Conservation (phyloP, 2,329 filamentous ascomycete species). For the Penicillium sp. region DNA sequence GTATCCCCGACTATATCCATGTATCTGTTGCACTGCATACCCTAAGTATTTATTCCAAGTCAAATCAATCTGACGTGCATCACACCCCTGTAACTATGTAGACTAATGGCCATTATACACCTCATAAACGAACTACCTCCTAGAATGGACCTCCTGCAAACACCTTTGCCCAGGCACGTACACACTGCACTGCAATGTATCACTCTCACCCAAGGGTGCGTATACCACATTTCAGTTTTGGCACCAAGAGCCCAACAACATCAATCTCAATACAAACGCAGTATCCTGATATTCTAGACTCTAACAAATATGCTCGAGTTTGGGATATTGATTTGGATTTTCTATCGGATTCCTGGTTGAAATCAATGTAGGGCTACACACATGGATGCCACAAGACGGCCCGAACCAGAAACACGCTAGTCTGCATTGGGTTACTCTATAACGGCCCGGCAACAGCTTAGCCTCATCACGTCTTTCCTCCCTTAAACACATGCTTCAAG, state of each 20-base stretch:
- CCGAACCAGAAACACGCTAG: not conserved
- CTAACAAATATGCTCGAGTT: too few relatives aligned
- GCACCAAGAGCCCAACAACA: slow-evolving; percentile 23
- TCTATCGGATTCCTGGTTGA: too few relatives aligned
- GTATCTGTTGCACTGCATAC: not conserved
- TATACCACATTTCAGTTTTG: slow-evolving; percentile 28
- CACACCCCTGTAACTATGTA: not conserved
- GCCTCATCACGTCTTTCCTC: not conserved
- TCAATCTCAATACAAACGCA: slow-evolving; percentile 2
- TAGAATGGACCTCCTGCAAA: not conserved
- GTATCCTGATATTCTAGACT: too few relatives aligned
- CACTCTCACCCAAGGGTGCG: not conserved
- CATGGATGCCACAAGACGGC: too few relatives aligned
- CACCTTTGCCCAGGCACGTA: not conserved
- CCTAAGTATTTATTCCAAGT: too few relatives aligned
- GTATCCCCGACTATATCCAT: not conserved
- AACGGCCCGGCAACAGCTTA: not conserved
- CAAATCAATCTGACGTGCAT: not conserved
- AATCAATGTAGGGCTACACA: too few relatives aligned
- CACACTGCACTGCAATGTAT: not conserved
- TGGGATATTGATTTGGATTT: too few relatives aligned
- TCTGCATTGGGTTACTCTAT: not conserved
- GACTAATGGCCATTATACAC: not conserved
- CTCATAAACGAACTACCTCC: not conserved
- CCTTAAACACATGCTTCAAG: not conserved